Base-by-base conservation (phyloP, 192 early-diverging fungal genomes). In the Haplosporangium gracile region DNA sequence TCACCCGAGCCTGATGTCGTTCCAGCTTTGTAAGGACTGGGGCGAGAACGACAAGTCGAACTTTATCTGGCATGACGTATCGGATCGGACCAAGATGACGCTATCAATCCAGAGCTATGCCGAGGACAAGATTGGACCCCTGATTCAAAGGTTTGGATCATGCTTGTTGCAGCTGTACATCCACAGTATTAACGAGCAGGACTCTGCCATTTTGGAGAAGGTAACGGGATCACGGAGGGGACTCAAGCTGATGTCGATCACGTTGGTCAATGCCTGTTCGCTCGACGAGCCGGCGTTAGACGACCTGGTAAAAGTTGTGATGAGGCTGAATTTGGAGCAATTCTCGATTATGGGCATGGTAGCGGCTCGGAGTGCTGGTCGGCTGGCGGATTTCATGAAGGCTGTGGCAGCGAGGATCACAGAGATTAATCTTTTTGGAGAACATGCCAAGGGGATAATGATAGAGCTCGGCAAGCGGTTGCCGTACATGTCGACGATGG, bases 1-100 rank as follows among this genome's bases (percentile, higher is more conserved):
- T 65, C 82, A 83, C 39, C 82, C 82, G 7, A 77, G 70, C 26
- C 34, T 84, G 77, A 77, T 75, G 11, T 75, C 72, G 0, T 76
- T 80, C 40, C 78, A 72, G 36, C 77, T 85, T 32, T 20, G 51
- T 18, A 74, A 75, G 47, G 83, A 85, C 24, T 75, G 77, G 55
- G 73, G 65, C 69, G 53, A 76, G 39, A 75, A 40, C 18, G 74
- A 47, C 39, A 80, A 71, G 57, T 85, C 83, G 18, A 79, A 29
- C 2, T 79, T 79, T 72, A 63, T 77, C 0, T 85, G 83, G 83
- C 60, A 76, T 22, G 78, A 77, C 1, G 83, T 85, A 4, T 74
- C 83, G 9, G 83, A 85, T 34, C 68, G 83, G 24, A 42, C 77
- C 68, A 85, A 79, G 70, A 85, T 80, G 78, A 76, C 77, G 69